These are phyloP conservation scores for Ustilago bromivora DNA, from an alignment of 1,284 basidiomycete genomes.

Conservation along the genomic window DNA sequence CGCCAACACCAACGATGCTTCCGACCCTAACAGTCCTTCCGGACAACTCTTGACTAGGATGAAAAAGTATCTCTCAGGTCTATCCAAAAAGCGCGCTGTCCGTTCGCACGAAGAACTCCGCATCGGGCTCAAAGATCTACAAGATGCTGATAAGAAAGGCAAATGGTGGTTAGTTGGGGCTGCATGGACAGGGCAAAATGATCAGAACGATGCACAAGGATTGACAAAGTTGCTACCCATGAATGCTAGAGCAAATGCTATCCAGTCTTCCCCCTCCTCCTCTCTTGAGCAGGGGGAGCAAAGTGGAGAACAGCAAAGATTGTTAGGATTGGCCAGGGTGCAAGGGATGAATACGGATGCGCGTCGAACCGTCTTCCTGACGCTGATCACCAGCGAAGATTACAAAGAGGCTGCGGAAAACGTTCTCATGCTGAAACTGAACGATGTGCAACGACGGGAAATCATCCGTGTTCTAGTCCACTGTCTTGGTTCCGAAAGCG, in stretches of 20 bases:
- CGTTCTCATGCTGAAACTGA: constrained; percentile 82
- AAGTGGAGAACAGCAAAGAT: constrained; percentile 72
- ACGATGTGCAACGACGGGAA: constrained; percentile 92
- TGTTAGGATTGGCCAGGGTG: constrained; percentile 84
- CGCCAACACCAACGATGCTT: constrained; percentile 11
- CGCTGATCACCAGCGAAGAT: constrained; percentile 85
- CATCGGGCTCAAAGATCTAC: constrained; percentile 79
- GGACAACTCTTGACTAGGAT: constrained; percentile 48
- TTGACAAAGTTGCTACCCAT: constrained; percentile 48
- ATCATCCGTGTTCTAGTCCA: constrained; percentile 91
- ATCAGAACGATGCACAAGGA: constrained; percentile 75
- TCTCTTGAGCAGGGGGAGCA: constrained; percentile 66
- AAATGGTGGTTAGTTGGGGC: constrained; percentile 99
- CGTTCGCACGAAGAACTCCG: constrained; percentile 56
- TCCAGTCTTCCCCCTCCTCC: constrained; percentile 23
- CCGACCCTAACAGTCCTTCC: constrained; percentile 24
- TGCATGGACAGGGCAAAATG: constrained; percentile 92
- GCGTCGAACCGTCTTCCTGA: constrained; percentile 87
- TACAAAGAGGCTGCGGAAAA: constrained; percentile 92
- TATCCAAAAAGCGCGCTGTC: constrained; percentile 60
- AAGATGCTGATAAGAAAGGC: constrained; percentile 84
- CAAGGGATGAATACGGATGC: constrained; percentile 99
- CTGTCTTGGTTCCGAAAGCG: constrained; percentile 78
- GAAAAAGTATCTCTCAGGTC: constrained; percentile 58
- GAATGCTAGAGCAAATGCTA: constrained; percentile 24